phyloP scores from a whole-genome alignment of 305 asterid genomes.

The Stenogyne calaminthoides region DNA sequence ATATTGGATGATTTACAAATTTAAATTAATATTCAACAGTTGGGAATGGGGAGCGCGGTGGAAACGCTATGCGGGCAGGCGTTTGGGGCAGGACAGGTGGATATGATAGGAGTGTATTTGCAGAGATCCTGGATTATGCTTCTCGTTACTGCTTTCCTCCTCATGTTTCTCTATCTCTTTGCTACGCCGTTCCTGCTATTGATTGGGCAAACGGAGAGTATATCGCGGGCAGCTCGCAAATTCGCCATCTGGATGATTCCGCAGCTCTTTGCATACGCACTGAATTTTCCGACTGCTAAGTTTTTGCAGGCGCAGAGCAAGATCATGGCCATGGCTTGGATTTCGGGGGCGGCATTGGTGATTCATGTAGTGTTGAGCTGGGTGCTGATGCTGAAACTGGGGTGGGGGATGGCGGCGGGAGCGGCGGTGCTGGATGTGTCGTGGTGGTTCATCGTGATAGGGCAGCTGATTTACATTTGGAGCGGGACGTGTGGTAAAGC shows the following conservation, averaged over 20 bases:
- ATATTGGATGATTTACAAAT: too few relatives aligned
- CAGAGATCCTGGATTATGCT: conserved; percentile 44
- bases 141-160: conserved; percentile 1
- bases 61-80: conserved; percentile 62
- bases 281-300: conserved; percentile 55
- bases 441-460: conserved; percentile 47
- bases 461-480: conserved; percentile 32
- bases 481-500: conserved; percentile 37
- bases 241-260: conserved; percentile 65
- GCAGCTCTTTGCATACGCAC: conserved; percentile 55
- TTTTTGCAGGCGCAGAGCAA: conserved; percentile 69
- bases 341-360: conserved; percentile 42
- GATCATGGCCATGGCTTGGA: conserved; percentile 50
- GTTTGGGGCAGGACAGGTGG: conserved; percentile 40
- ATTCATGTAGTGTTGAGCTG: conserved; percentile 49
- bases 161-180: conserved; percentile 36
- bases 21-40: conserved; percentile 10
- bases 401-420: conserved; percentile 54
- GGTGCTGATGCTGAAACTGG: conserved; percentile 51
- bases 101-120: conserved; percentile 48
- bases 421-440: conserved; percentile 44
- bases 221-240: conserved; percentile 49
- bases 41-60: conserved; percentile 57
- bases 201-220: conserved; percentile 36
- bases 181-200: conserved; percentile 26